These are phyloP conservation scores for Articulospora tetracladia DNA, from an alignment of 495 filamentous ascomycete genomes.

Conservation along the genomic window DNA sequence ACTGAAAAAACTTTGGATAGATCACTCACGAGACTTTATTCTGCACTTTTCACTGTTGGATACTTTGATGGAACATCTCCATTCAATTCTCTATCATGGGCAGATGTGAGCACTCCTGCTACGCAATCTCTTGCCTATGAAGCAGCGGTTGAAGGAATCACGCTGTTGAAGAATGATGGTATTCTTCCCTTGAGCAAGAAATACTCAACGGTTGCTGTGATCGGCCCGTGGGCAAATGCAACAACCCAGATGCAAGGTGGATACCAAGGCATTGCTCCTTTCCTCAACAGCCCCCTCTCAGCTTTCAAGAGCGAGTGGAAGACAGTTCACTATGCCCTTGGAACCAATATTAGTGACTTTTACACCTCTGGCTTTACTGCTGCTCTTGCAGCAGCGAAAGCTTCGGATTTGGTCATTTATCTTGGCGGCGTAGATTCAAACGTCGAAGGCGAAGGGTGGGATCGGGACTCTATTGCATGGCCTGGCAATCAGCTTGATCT, in stretches of 20 bases:
- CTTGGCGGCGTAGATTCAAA: conserved; percentile 54
- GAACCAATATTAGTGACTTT: conserved; percentile 35
- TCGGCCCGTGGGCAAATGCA: conserved; percentile 58
- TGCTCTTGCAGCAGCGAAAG: conserved; percentile 43
- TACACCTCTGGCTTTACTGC: conserved; percentile 35
- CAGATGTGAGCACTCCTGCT: conserved; percentile 46
- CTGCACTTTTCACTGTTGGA: conserved; percentile 49
- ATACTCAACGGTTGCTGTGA: conserved; percentile 44
- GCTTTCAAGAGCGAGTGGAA: conserved; percentile 41
- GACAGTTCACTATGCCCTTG: conserved; percentile 47
- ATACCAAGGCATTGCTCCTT: conserved; percentile 54
- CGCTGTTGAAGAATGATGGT: conserved; percentile 60
- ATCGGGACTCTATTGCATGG: conserved; percentile 56
- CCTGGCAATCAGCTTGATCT: conserved; percentile 52
- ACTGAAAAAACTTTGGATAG: conserved; percentile 47
- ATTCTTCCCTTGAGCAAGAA: conserved; percentile 43
- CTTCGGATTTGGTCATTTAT: conserved; percentile 53
- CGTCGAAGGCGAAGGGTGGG: conserved; percentile 51
- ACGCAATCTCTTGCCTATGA: conserved; percentile 52
- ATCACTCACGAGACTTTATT: conserved; percentile 52
- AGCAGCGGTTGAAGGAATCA: conserved; percentile 56
- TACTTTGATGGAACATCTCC: conserved; percentile 51
- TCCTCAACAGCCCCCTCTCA: conserved; percentile 48
- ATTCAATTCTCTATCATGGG: conserved; percentile 50
- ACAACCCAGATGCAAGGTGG: conserved; percentile 59